Evolutionary conservation across 495 filamentous ascomycete species (phyloP).

Genomic region (Penicillium cataractarum): DNA sequence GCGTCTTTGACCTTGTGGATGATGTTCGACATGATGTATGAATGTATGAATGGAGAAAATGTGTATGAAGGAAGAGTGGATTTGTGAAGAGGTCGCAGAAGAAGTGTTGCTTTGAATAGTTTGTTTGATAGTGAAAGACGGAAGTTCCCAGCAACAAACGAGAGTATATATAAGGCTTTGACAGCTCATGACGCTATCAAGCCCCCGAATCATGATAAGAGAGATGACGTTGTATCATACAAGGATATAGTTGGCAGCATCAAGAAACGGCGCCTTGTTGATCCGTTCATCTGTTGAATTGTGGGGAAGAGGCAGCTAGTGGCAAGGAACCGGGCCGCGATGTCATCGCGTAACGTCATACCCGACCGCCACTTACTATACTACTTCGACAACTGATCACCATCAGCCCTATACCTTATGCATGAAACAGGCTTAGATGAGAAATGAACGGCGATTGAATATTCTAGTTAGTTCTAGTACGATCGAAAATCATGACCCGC

Average conservation of each 20-base stretch:
- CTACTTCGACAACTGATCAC: not conserved
- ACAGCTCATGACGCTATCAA: constrained; percentile 2
- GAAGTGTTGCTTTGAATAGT: not conserved
- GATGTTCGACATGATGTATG: constrained; percentile 61
- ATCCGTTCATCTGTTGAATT: not conserved
- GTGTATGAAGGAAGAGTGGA: not conserved
- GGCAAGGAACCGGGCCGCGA: constrained; percentile 9
- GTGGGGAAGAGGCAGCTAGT: not conserved
- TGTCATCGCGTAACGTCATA: constrained; percentile 14
- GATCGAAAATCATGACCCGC: not conserved
- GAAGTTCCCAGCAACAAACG: not conserved
- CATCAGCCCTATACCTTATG: constrained; percentile 13
- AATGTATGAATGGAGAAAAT: too few species aligned
- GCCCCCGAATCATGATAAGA: not conserved
- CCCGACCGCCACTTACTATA: constrained; percentile 6
- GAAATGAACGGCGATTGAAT: not conserved
- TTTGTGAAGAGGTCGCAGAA: not conserved
- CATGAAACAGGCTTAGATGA: not conserved
- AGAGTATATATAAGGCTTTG: constrained; percentile 4
- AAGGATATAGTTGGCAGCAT: not conserved
- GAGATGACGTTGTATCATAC: constrained; percentile 5
- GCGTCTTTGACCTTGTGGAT: constrained; percentile 73
- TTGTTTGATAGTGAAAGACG: constrained; percentile 1
- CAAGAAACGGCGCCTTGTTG: constrained; percentile 8
- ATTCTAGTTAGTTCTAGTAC: not conserved